A percentile compares a stretch with the other conserved stretches of the same genome.
phyloP scores from a whole-genome alignment of 2,329 filamentous ascomycete species.

The Cadophora gregata region DNA sequence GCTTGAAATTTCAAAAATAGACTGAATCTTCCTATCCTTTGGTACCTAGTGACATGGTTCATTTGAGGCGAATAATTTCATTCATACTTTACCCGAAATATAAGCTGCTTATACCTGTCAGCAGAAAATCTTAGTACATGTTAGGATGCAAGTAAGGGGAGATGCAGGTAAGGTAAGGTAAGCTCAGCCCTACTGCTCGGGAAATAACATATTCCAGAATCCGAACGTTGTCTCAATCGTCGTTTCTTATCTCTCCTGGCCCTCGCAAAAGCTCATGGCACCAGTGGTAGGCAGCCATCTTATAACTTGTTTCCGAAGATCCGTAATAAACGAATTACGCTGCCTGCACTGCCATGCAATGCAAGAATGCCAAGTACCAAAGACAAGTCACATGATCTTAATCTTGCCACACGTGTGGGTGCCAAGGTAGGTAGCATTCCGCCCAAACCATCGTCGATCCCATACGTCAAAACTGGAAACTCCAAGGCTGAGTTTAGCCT shows the following conservation, averaged over 20 bases:
- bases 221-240: background rate
- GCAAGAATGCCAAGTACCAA: background rate
- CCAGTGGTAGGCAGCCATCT: background rate
- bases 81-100: background rate
- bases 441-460: background rate
- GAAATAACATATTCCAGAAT: background rate
- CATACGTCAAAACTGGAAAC: background rate
- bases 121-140: background rate
- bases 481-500: constrained; percentile 13
- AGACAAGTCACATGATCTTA: background rate
- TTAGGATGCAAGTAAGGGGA: background rate
- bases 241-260: background rate
- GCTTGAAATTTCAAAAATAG: background rate
- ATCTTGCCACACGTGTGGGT: background rate
- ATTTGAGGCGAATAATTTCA: background rate
- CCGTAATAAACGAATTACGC: no score
- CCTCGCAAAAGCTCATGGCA: background rate
- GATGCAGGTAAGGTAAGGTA: background rate
- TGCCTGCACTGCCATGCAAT: background rate
- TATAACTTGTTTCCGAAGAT: background rate
- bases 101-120: constrained; percentile 9
- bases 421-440: background rate
- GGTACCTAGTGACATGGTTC: background rate
- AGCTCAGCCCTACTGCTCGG: background rate
- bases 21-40: background rate